Conservation (phyloP, 1,139 yeast species). For the Protomyces macrosporus region DNA sequence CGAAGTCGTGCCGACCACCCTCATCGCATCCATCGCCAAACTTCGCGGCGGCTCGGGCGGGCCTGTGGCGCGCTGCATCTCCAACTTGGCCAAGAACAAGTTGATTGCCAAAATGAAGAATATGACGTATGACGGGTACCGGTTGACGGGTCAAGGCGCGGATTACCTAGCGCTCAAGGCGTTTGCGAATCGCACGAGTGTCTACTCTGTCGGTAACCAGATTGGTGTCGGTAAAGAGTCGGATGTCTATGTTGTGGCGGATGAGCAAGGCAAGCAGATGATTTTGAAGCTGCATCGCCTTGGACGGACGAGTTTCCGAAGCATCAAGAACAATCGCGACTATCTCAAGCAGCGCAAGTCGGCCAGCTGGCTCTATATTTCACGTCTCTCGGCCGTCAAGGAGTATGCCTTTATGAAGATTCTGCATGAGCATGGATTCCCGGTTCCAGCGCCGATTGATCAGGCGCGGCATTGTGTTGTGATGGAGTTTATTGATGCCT, state of each 20-base stretch:
- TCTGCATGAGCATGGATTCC: slow-evolving; percentile 66
- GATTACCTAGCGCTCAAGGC: slow-evolving; percentile 87
- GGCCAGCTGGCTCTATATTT: slow-evolving; percentile 86
- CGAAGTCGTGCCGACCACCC: slow-evolving; percentile 84
- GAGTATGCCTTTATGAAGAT: slow-evolving; percentile 84
- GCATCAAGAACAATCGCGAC: slow-evolving; percentile 90
- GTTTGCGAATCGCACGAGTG: slow-evolving; percentile 61
- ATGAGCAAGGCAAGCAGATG: slow-evolving; percentile 55
- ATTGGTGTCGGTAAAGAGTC: slow-evolving; percentile 98
- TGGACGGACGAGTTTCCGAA: slow-evolving; percentile 87
- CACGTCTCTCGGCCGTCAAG: slow-evolving; percentile 83
- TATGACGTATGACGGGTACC: slow-evolving; percentile 62
- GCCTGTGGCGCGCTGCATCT: slow-evolving; percentile 63
- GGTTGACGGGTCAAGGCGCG: slow-evolving; percentile 80
- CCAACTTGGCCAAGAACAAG: slow-evolving; percentile 80
- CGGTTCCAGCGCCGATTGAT: slow-evolving; percentile 84
- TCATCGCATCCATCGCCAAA: slow-evolving; percentile 77
- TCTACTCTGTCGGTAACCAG: slow-evolving; percentile 75
- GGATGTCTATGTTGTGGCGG: slow-evolving; percentile 84
- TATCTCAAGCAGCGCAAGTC: slow-evolving; percentile 65
- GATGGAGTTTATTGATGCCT: slow-evolving; percentile 86
- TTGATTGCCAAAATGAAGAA: slow-evolving; percentile 73
- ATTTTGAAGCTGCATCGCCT: slow-evolving; percentile 86
- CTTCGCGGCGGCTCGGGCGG: slow-evolving; percentile 63
- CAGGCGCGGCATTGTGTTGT: slow-evolving; percentile 85